These are phyloP conservation scores for Echinosophora koreensis DNA, from an alignment of 306 rosid genomes.

Conservation along the genomic window DNA sequence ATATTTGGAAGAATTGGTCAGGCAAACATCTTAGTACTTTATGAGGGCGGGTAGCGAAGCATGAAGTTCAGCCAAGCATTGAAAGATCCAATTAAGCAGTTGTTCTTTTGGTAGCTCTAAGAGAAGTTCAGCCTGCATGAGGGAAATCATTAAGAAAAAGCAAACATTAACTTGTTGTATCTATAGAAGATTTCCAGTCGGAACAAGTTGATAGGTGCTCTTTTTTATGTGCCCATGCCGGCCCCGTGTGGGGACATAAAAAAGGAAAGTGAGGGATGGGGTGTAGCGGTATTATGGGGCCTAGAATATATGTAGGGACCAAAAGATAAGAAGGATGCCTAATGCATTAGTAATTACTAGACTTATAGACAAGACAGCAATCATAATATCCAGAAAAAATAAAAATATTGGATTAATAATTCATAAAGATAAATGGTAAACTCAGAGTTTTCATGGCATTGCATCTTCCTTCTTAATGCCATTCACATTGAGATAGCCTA, in stretches of 20 bases:
- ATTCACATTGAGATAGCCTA: slow-evolving; percentile 23
- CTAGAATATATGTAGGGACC: too few species aligned
- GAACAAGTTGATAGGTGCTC: too few species aligned
- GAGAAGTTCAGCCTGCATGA: slow-evolving; percentile 90
- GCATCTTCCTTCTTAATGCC: slow-evolving; percentile 18
- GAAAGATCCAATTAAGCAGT: slow-evolving; percentile 90
- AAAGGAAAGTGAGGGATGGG: too few species aligned
- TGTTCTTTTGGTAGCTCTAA: slow-evolving; percentile 95
- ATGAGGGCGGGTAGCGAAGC: slow-evolving; percentile 88
- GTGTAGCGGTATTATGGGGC: too few species aligned
- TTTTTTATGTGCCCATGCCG: too few species aligned
- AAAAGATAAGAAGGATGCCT: slow-evolving; percentile 15
- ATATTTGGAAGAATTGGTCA: slow-evolving; percentile 33
- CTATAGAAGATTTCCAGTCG: not conserved
- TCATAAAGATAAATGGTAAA: slow-evolving; percentile 35
- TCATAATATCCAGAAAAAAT: not conserved
- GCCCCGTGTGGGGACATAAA: too few species aligned
- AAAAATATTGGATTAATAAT: not conserved
- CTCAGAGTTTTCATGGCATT: slow-evolving; percentile 4
- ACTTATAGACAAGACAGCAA: not conserved
- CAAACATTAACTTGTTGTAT: slow-evolving; percentile 19
- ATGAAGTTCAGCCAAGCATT: slow-evolving; percentile 91
- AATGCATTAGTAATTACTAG: slow-evolving; percentile 3
- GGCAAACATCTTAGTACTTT: slow-evolving; percentile 62
- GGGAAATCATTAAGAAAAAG: slow-evolving; percentile 14